A percentile compares a stretch with the other conserved stretches of the same genome.
phyloP scores from a whole-genome alignment of 2,329 filamentous ascomycete species.

The Ceratocystis cubensis region DNA sequence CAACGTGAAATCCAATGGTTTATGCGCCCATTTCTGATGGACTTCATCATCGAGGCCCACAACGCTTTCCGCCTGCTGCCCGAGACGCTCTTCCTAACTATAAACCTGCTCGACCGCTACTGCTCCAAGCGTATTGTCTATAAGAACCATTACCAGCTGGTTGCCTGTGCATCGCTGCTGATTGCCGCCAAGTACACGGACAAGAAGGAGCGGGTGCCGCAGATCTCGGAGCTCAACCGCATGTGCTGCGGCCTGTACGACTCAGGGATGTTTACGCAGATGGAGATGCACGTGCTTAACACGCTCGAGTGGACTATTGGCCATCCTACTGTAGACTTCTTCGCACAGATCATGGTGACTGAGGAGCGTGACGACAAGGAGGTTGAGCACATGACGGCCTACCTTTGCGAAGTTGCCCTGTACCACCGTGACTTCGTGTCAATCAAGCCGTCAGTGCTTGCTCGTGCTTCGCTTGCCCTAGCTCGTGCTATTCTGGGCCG shows the following conservation, averaged over 20 bases:
- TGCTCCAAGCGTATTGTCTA: constrained; percentile 96
- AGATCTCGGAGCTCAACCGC: constrained; percentile 90
- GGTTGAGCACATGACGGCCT: constrained; percentile 86
- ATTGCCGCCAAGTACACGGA: constrained; percentile 98
- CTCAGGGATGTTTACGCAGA: constrained; percentile 98
- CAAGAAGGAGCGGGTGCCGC: constrained; percentile 96
- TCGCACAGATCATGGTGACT: constrained; percentile 73
- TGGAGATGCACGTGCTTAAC: constrained; percentile 99
- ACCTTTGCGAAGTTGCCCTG: constrained; percentile 86
- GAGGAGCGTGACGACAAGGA: constrained; percentile 70
- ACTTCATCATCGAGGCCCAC: constrained; percentile 96
- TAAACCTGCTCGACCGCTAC: constrained; percentile 94
- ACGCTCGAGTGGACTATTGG: constrained; percentile 94
- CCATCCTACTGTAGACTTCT: constrained; percentile 90
- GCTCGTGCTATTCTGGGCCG: constrained; percentile 75
- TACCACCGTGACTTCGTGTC: constrained; percentile 97
- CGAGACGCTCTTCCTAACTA: constrained; percentile 87
- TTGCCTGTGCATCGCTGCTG: constrained; percentile 87
- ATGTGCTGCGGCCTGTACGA: constrained; percentile 99
- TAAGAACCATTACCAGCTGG: constrained; percentile 97
- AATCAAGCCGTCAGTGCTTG: constrained; percentile 79
- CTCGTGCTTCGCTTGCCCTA: constrained; percentile 72
- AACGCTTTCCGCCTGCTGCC: constrained; percentile 87
- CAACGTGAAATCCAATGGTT: constrained; percentile 99
- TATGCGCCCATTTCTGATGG: constrained; percentile 95